Conservation (phyloP, 2,329 filamentous ascomycete genomes). For the Colletotrichum aenigma region DNA sequence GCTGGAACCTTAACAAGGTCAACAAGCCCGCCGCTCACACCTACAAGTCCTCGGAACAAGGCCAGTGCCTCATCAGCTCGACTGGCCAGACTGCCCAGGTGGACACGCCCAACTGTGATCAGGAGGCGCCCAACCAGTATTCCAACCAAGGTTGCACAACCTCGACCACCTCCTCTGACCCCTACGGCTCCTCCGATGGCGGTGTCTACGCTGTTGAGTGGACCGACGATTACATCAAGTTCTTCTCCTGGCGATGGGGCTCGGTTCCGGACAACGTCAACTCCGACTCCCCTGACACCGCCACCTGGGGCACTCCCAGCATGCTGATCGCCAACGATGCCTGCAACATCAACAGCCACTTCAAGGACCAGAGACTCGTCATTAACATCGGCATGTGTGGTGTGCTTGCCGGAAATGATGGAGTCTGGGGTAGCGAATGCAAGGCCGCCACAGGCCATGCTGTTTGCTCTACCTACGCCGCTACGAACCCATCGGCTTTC, state of each 20-base stretch:
- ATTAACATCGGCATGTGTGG: conserved; percentile 80
- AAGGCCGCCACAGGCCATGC: conserved; percentile 22
- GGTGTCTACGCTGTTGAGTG: conserved; percentile 51
- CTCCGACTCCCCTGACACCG: conserved; percentile 60
- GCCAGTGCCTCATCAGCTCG: conserved; percentile 37
- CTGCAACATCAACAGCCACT: conserved; percentile 69
- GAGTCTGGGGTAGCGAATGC: conserved; percentile 33
- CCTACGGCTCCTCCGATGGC: conserved; percentile 40
- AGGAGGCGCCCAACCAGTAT: conserved; percentile 35
- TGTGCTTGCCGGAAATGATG: conserved; percentile 60
- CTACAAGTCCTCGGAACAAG: conserved; percentile 32
- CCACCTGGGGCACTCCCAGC: conserved; percentile 67
- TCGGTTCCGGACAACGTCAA: conserved; percentile 36
- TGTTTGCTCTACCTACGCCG: conserved; percentile 41
- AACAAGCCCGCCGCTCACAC: conserved; percentile 68
- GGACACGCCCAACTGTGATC: conserved; percentile 43
- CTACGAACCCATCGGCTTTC: conserved; percentile 37
- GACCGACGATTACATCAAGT: conserved; percentile 42
- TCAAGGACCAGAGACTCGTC: conserved; percentile 72
- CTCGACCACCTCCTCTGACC: conserved; percentile 37
- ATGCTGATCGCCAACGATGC: conserved; percentile 60
- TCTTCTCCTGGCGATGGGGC: conserved; percentile 40
- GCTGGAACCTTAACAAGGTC: conserved; percentile 56
- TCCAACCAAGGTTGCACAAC: conserved; percentile 44
- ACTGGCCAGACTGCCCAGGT: conserved; percentile 34